Evolutionary conservation across 495 filamentous ascomycete genomes (phyloP).

Genomic region (Xylaria scruposa): DNA sequence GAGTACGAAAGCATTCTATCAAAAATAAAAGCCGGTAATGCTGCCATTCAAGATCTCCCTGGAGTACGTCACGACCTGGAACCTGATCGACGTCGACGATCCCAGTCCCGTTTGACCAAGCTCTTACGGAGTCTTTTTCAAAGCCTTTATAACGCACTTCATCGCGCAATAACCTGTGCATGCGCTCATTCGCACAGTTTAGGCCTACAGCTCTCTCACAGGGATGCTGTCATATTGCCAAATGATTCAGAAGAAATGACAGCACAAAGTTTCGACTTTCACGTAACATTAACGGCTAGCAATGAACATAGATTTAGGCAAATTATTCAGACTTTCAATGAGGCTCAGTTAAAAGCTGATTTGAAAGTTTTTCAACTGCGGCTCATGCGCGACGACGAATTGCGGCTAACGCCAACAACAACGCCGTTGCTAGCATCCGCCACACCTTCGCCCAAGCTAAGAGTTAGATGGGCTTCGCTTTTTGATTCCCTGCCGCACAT

Average conservation of each 20-base stretch:
- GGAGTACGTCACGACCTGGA: background rate
- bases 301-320: background rate
- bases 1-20: slow-evolving; percentile 5
- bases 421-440: background rate
- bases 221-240: background rate
- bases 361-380: background rate
- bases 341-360: background rate
- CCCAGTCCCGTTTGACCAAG: background rate
- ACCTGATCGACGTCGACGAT: background rate
- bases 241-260: background rate
- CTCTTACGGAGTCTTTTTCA: background rate
- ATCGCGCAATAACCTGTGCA: background rate
- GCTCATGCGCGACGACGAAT: background rate
- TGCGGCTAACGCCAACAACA: background rate
- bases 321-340: background rate
- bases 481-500: background rate
- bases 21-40: background rate
- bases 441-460: background rate
- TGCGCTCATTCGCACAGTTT: background rate
- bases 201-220: background rate
- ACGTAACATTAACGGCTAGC: background rate
- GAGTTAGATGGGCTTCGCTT: background rate
- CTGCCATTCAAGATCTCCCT: background rate
- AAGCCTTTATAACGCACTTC: background rate
- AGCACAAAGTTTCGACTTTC: background rate